Percentiles rank a stretch among this genome's conserved stretches.
phyloP scores from a whole-genome alignment of 805 yeast genomes.

The Debaryomyces hansenii region DNA sequence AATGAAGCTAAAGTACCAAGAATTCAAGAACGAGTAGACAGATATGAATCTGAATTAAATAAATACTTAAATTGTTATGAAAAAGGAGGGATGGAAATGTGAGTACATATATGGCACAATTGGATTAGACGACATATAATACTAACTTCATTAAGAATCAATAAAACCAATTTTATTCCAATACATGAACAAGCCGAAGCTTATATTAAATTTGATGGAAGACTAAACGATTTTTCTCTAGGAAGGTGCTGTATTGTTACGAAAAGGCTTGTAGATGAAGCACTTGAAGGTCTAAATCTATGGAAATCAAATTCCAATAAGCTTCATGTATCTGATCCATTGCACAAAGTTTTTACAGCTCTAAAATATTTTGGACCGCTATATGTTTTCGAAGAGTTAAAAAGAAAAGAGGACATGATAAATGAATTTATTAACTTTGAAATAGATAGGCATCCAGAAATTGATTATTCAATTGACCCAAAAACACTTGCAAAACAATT shows the following conservation, averaged over 20 bases:
- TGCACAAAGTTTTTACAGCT: constrained; percentile 10
- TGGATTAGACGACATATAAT: no score
- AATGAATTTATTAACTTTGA: constrained; percentile 8
- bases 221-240: constrained; percentile 16
- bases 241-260: constrained; percentile 15
- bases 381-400: constrained; percentile 11
- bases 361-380: constrained; percentile 14
- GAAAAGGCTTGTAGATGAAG: constrained; percentile 3
- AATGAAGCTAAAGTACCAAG: not conserved
- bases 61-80: not conserved
- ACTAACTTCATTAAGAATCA: not conserved
- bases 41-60: constrained; percentile 4
- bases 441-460: constrained; percentile 13
- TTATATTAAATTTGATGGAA: constrained; percentile 13
- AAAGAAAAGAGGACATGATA: constrained; percentile 3
- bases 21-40: constrained; percentile 1
- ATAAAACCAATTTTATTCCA: constrained; percentile 1
- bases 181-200: constrained; percentile 22
- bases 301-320: not conserved
- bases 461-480: constrained; percentile 13
- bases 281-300: not conserved
- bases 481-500: constrained; percentile 8
- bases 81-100: not conserved
- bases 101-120: not conserved
- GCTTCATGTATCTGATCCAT: constrained; percentile 1